These are phyloP conservation scores for Debaryomyces fabryi DNA, from an alignment of 1,139 yeast species.

Conservation along the genomic window DNA sequence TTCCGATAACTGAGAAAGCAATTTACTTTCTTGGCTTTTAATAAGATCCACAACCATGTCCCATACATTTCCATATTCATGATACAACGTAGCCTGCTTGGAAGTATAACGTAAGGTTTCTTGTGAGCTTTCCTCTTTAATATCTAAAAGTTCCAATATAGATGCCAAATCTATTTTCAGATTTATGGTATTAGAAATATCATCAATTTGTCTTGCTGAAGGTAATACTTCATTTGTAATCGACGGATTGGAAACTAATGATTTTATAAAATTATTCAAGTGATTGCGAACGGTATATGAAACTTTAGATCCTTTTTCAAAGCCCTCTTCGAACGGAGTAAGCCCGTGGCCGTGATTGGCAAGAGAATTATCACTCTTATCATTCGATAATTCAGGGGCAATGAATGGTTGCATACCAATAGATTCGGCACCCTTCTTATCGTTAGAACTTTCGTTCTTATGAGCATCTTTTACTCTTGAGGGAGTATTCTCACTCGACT, in stretches of 20 bases:
- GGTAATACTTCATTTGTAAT: not conserved
- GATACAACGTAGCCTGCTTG: constrained; percentile 30
- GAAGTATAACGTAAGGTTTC: constrained; percentile 31
- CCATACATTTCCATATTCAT: constrained; percentile 39
- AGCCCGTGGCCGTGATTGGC: constrained; percentile 31
- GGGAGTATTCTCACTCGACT: not conserved
- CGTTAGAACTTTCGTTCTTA: not conserved
- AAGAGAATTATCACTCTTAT: constrained; percentile 11
- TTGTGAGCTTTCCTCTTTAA: constrained; percentile 32
- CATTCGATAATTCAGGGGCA: constrained; percentile 14
- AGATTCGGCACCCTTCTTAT: not conserved
- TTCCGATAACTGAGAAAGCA: constrained; percentile 1
- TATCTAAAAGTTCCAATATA: constrained; percentile 30
- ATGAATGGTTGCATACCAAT: constrained; percentile 34
- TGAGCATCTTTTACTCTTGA: not conserved
- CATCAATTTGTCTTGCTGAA: constrained; percentile 28
- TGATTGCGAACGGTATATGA: constrained; percentile 29
- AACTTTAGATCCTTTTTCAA: constrained; percentile 34
- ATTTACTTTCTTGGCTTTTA: constrained; percentile 2
- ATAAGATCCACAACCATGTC: constrained; percentile 27
- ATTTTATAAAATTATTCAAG: constrained; percentile 13
- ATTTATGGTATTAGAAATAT: constrained; percentile 34
- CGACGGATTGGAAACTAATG: not conserved
- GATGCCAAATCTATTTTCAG: constrained; percentile 41
- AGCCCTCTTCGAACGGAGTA: constrained; percentile 41